Evolutionary conservation across 352 stramenopile genomes (phyloP), one percentile per base, ranked within the genome.

Genomic region (Globisporangium parvum): DNA sequence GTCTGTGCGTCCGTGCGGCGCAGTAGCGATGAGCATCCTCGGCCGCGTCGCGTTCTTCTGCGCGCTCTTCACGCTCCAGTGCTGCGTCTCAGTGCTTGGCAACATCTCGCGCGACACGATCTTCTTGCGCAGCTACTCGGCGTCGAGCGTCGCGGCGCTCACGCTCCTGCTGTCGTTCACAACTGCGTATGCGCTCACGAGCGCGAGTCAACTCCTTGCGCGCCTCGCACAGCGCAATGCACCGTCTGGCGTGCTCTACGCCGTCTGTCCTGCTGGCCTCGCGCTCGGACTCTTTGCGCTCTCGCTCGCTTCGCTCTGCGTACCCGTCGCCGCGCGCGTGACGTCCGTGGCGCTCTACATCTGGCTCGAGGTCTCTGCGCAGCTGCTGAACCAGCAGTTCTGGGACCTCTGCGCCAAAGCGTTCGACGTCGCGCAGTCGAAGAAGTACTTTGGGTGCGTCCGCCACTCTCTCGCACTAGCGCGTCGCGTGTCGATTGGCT

Each of bases 341-440:
- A 76, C 77, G 24, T 77, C 75, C 15, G 80, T 92, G 6, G 58
- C 66, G 54, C 75, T 93, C 31, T 95, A 95, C 66, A 77, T 90
- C 23, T 91, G 82, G 81, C 66, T 92, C 40, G 85, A 95, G 48
- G 70, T 95, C 20, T 66, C 84, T 12, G 57, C 70, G 41, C 82
- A 93, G 62, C 65, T 89, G 58, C 67, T 95, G 41, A 85, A 73
- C 17, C 81, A 89, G 40, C 82, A 95, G 63, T 95, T 95, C 66
- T 95, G 85, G 85, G 85, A 95, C 55, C 62, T 93, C 12, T 95
- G 85, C 47, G 78, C 84, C 24, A 85, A 86, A 52, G 73, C 71
- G 0, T 94, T 94, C 55, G 79, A 88, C 49, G 81, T 94, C 23
- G 71, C 78, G 12, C 67, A 92, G 60, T 88, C 81, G 8, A 94